Conservation (phyloP, 163 green algal genomes). For the Chlamydomonas reinhardtii region DNA sequence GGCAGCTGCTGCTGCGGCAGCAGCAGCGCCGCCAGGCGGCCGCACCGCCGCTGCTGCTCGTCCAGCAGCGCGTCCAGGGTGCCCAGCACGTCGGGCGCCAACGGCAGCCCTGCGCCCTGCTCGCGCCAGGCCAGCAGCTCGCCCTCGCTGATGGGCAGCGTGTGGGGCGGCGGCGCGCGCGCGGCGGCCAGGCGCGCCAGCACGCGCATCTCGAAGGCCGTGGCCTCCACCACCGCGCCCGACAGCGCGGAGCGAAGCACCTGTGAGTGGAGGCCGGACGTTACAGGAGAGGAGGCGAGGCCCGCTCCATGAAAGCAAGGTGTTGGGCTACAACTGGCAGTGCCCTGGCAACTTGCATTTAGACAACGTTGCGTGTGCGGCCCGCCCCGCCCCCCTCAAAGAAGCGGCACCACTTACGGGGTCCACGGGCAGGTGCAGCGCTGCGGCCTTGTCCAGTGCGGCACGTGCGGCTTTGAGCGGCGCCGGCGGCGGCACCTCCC, state of each 20-base stretch:
- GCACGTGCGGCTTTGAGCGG: conserved; percentile 8
- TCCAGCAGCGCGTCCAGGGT: conserved; percentile 3
- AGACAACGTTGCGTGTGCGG: too few species aligned
- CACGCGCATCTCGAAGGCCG: conserved; percentile 25
- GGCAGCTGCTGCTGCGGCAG: too few species aligned
- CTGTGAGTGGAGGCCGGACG: too few species aligned
- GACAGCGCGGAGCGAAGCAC: conserved; percentile 18
- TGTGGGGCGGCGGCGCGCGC: neutral
- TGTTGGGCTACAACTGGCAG: too few species aligned
- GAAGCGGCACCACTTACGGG: neutral
- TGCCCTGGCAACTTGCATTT: too few species aligned
- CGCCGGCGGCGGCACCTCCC: neutral
- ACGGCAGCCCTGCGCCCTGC: neutral
- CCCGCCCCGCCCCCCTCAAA: too few species aligned
- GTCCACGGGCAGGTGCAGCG: conserved; percentile 25
- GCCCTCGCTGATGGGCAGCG: neutral
- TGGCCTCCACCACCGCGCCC: conserved; percentile 24
- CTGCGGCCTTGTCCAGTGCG: conserved; percentile 8
- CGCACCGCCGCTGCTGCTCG: neutral
- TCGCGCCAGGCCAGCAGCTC: conserved; percentile 4
- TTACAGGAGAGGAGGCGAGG: too few species aligned
- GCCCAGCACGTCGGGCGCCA: neutral
- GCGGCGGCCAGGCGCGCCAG: neutral
- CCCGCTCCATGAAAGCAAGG: too few species aligned
- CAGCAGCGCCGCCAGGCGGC: neutral